These are phyloP conservation scores for Aspergillus eucalypticola DNA, from an alignment of 2,329 filamentous ascomycete species.

Conservation along the genomic window DNA sequence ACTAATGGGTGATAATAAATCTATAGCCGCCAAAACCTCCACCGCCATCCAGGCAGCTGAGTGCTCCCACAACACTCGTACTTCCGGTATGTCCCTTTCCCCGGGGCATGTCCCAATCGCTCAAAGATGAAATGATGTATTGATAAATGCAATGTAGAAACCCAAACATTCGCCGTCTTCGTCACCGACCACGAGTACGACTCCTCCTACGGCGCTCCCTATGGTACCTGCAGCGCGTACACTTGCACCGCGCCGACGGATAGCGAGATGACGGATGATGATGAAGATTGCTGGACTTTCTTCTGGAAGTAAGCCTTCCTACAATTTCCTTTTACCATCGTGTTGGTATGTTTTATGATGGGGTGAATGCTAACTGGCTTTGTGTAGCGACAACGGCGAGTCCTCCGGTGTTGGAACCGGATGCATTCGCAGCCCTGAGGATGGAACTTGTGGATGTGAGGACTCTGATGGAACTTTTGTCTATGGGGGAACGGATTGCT, in stretches of 20 bases:
- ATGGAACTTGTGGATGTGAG: constrained; percentile 46
- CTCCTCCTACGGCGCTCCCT: constrained; percentile 45
- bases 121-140: too few relatives aligned
- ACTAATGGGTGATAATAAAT: not conserved
- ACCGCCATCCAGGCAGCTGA: constrained; percentile 42
- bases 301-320: constrained; percentile 31
- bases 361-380: too few relatives aligned
- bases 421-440: constrained; percentile 44
- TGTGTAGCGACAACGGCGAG: constrained; percentile 16
- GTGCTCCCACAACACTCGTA: constrained; percentile 42
- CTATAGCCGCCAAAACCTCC: constrained; percentile 34
- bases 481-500: constrained; percentile 29
- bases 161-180: constrained; percentile 43
- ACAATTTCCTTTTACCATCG: too few relatives aligned
- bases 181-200: constrained; percentile 50
- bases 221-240: constrained; percentile 51
- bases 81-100: too few relatives aligned
- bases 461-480: constrained; percentile 44
- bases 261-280: constrained; percentile 29
- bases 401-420: constrained; percentile 25
- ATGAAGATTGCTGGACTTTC: constrained; percentile 47
- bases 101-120: too few relatives aligned
- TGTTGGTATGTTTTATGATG: too few relatives aligned
- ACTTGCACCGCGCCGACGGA: constrained; percentile 40
- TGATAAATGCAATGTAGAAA: constrained; percentile 2